A percentile compares a stretch with the other conserved stretches of the same genome.
These are phyloP conservation scores for Alternaria hordeiaustralica DNA, from an alignment of 2,329 filamentous ascomycete species.

Conservation along the genomic window DNA sequence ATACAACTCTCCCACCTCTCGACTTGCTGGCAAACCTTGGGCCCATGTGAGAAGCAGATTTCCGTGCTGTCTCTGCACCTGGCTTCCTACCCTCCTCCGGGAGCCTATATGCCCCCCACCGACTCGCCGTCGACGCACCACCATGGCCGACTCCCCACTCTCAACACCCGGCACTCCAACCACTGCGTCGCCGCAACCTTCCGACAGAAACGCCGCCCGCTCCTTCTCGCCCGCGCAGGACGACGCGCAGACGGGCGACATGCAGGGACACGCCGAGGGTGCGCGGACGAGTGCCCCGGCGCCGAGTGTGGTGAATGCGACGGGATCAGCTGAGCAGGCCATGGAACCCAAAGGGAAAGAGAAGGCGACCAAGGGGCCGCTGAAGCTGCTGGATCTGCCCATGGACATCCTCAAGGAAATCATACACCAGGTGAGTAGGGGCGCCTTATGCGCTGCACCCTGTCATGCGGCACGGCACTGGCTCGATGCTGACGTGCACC, in stretches of 20 bases:
- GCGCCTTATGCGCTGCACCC: not conserved
- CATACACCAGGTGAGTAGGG: conserved; percentile 70
- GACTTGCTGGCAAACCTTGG: conserved; percentile 27
- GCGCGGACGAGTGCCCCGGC: conserved; percentile 18
- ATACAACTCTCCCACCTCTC: conserved; percentile 14
- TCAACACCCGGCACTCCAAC: conserved; percentile 35
- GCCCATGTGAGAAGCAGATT: conserved; percentile 27
- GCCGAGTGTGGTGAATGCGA: conserved; percentile 7
- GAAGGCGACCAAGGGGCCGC: conserved; percentile 59
- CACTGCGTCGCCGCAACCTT: conserved; percentile 36
- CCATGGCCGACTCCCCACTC: conserved; percentile 44
- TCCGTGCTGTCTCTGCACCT: conserved; percentile 29
- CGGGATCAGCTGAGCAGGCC: conserved; percentile 32
- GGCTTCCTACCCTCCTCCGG: conserved; percentile 26
- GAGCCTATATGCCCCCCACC: conserved; percentile 35
- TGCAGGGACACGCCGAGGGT: conserved; percentile 17
- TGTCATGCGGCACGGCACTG: not conserved
- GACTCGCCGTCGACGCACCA: conserved; percentile 33
- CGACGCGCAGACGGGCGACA: conserved; percentile 26
- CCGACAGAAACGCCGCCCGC: conserved; percentile 30
- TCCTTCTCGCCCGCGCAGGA: conserved; percentile 29
- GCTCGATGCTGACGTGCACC: conserved; percentile 19
- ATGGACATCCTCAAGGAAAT: conserved; percentile 80
- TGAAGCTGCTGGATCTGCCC: conserved; percentile 75
- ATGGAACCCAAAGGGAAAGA: conserved; percentile 59